These are phyloP conservation scores for Gnomoniopsis sp. DNA, from an alignment of 2,329 filamentous ascomycete genomes.

Conservation along the genomic window DNA sequence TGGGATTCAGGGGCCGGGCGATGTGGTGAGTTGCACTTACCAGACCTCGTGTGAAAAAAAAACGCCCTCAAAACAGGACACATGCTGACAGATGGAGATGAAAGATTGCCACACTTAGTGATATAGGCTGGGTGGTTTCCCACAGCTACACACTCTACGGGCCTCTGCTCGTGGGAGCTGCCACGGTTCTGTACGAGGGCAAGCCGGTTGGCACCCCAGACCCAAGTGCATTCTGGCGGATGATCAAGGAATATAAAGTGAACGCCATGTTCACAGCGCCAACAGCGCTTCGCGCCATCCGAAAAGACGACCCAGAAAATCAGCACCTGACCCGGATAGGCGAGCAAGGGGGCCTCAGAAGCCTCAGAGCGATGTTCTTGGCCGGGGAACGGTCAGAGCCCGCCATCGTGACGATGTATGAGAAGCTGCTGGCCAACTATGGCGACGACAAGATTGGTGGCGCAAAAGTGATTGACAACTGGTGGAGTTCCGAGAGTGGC, in stretches of 20 bases:
- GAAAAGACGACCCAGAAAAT: constrained; percentile 79
- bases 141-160: constrained; percentile 80
- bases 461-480: constrained; percentile 56
- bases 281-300: constrained; percentile 81
- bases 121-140: constrained; percentile 91
- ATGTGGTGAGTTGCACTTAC: constrained; percentile 57
- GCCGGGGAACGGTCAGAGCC: constrained; percentile 90
- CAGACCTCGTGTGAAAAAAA: constrained; percentile 24
- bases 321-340: constrained; percentile 61
- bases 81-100: not conserved
- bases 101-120: constrained; percentile 43
- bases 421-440: constrained; percentile 65
- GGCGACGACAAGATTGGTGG: constrained; percentile 54
- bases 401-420: constrained; percentile 77
- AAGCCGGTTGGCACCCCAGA: constrained; percentile 89
- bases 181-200: constrained; percentile 88
- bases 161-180: constrained; percentile 78
- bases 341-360: constrained; percentile 65
- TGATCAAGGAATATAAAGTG: constrained; percentile 80
- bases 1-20: constrained; percentile 75
- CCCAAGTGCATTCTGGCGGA: constrained; percentile 82
- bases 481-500: constrained; percentile 59
- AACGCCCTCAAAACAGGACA: not conserved
- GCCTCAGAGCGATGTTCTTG: constrained; percentile 73
- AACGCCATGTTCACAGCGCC: constrained; percentile 84